Evolutionary conservation across 2,329 filamentous ascomycete genomes (phyloP).

Genomic region (Fusarium nelsonii): DNA sequence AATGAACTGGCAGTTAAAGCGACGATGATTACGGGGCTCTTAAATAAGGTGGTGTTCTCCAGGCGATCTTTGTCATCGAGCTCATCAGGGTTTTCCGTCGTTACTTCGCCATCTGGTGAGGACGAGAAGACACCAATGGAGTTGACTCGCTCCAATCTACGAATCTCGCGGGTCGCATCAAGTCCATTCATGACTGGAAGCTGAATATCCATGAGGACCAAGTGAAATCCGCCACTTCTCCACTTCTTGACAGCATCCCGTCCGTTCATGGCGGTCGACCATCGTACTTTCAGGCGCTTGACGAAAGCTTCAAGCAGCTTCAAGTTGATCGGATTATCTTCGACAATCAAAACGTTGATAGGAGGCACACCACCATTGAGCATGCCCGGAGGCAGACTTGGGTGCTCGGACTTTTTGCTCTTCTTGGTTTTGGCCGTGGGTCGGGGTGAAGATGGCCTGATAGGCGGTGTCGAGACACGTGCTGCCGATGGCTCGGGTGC

Average conservation of each 20-base stretch:
- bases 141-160: constrained; percentile 88
- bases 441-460: constrained; percentile 63
- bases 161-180: constrained; percentile 94
- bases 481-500: constrained; percentile 59
- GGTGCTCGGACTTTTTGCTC: constrained; percentile 64
- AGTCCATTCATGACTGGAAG: constrained; percentile 96
- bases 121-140: constrained; percentile 90
- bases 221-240: constrained; percentile 90
- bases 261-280: constrained; percentile 97
- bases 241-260: constrained; percentile 94
- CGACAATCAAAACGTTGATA: constrained; percentile 97
- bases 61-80: constrained; percentile 76
- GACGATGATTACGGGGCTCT: constrained; percentile 97
- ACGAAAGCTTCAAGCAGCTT: constrained; percentile 95
- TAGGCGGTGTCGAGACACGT: constrained; percentile 67
- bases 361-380: constrained; percentile 89
- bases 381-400: constrained; percentile 69
- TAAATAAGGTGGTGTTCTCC: constrained; percentile 79
- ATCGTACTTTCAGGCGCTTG: constrained; percentile 93
- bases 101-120: constrained; percentile 65
- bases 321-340: constrained; percentile 98
- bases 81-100: constrained; percentile 60
- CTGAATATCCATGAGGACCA: constrained; percentile 99
- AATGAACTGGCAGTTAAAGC: constrained; percentile 93
- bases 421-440: constrained; percentile 62